Evolutionary conservation across 2,329 filamentous ascomycete species (phyloP), one percentile per base, ranked within the genome.

Genomic region (Zymoseptoria brevis): DNA sequence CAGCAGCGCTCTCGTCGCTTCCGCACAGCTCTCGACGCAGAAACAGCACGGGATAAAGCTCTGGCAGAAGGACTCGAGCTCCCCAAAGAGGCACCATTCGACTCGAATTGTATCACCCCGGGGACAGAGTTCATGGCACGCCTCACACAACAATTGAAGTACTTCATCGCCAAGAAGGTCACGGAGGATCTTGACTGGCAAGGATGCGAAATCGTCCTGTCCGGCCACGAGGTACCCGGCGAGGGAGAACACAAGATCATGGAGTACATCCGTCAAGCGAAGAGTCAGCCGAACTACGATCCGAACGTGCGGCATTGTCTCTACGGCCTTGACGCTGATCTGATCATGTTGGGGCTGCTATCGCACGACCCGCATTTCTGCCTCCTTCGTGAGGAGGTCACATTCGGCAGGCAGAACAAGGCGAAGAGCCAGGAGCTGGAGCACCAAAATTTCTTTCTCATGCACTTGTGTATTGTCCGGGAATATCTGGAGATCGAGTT

Each of bases 221-320:
- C 94, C 5, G 94, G 95, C 57, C 95, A 99, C 72, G 95, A 99
- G 75, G 93, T 97, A 24, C 94, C 94, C 6, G 94, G 94, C 68
- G 95, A 99, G 77, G 94, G 94, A 69, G 94, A 99, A 76, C 94
- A 99, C 80, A 99, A 99, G 79, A 96, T 99, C 76, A 99, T 99
- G 94, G 95, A 99, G 76, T 99, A 99, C 75, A 99, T 99, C 75
- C 89, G 94, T 67, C 90, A 95, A 75, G 90, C 94, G 63, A 97
- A 97, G 80, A 91, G 93, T 54, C 94, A 99, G 75, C 89, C 89
- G 1, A 85, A 87, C 64, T 99, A 99, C 75, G 87, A 96, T 73
- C 83, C 90, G 54, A 97, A 99, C 70, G 85, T 96, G 62, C 89
- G 94, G 59, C 94, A 99, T 76, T 99, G 95, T 75, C 81, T 99